Percentiles rank a stretch among this genome's conserved stretches.
phyloP scores from a whole-genome alignment of 2,329 filamentous ascomycete genomes.

The Drechslerella dactyloides region DNA sequence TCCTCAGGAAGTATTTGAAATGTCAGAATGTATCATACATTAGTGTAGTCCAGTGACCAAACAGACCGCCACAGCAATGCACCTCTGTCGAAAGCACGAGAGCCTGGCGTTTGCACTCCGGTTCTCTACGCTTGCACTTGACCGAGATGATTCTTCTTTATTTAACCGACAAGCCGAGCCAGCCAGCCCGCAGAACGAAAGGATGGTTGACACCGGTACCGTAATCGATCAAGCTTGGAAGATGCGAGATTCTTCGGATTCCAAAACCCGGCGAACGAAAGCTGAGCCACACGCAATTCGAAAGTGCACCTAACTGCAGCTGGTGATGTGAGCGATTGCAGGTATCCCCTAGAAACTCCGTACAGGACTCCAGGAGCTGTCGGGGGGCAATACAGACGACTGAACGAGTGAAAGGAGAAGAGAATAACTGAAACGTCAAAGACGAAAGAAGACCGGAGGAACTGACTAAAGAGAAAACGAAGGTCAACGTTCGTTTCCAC shows the following conservation, averaged over 20 bases:
- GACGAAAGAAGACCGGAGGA: slow-evolving; percentile 21
- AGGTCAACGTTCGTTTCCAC: slow-evolving; percentile 42
- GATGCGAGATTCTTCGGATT: too few species aligned
- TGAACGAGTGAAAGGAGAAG: slow-evolving; percentile 36
- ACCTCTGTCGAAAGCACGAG: background rate
- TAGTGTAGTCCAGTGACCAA: background rate
- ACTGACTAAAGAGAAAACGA: slow-evolving; percentile 20
- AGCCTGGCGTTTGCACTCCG: background rate
- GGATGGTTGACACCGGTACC: too few species aligned
- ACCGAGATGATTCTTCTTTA: background rate
- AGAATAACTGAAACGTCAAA: slow-evolving; percentile 40
- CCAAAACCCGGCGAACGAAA: too few species aligned
- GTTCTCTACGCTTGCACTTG: background rate
- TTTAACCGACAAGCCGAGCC: background rate
- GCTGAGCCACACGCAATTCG: too few species aligned
- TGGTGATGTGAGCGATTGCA: too few species aligned
- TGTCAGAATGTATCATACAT: background rate
- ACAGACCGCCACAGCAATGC: background rate
- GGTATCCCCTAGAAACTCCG: too few species aligned
- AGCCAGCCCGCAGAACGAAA: too few species aligned
- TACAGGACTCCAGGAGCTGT: slow-evolving; percentile 16
- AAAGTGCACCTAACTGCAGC: too few species aligned
- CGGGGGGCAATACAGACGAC: slow-evolving; percentile 17
- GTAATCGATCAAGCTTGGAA: too few species aligned
- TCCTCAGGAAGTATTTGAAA: background rate